Percentiles rank a stretch among this genome's conserved stretches.
These are phyloP conservation scores for Suhomyces maxii DNA, from an alignment of 1,139 yeast genomes.

Conservation along the genomic window DNA sequence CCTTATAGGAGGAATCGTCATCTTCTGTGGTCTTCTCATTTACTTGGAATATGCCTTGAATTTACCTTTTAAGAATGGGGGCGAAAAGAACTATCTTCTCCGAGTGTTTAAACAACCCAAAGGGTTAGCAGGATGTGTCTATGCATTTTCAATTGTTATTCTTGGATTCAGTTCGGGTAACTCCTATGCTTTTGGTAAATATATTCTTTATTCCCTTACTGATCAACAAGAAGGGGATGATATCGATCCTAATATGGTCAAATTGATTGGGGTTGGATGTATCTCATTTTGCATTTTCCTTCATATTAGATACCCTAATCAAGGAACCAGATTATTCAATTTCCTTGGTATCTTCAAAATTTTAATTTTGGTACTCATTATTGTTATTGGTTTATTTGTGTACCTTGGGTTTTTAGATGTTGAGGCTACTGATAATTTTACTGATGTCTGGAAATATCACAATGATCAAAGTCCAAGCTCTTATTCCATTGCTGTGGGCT, in stretches of 20 bases:
- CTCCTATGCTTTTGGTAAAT: constrained; percentile 53
- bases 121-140: constrained; percentile 43
- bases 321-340: constrained; percentile 45
- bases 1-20: constrained; percentile 45
- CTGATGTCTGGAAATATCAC: constrained; percentile 29
- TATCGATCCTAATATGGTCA: constrained; percentile 22
- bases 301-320: constrained; percentile 40
- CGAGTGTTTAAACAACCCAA: constrained; percentile 38
- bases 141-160: constrained; percentile 48
- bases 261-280: constrained; percentile 46
- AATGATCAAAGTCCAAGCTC: constrained; percentile 18
- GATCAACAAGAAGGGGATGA: constrained; percentile 21
- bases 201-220: constrained; percentile 40
- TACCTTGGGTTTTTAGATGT: constrained; percentile 28
- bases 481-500: constrained; percentile 42
- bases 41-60: constrained; percentile 50
- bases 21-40: constrained; percentile 48
- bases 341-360: constrained; percentile 46
- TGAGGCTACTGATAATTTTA: constrained; percentile 26
- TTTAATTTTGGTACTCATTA: constrained; percentile 40
- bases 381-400: constrained; percentile 36
- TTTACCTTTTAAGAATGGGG: constrained; percentile 48
- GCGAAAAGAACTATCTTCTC: constrained; percentile 51
- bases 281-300: constrained; percentile 42
- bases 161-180: constrained; percentile 54